Percentiles rank a stretch among this genome's conserved stretches.
These are phyloP conservation scores for Aspergillus flavus DNA, from an alignment of 2,329 filamentous ascomycete species.

Conservation along the genomic window DNA sequence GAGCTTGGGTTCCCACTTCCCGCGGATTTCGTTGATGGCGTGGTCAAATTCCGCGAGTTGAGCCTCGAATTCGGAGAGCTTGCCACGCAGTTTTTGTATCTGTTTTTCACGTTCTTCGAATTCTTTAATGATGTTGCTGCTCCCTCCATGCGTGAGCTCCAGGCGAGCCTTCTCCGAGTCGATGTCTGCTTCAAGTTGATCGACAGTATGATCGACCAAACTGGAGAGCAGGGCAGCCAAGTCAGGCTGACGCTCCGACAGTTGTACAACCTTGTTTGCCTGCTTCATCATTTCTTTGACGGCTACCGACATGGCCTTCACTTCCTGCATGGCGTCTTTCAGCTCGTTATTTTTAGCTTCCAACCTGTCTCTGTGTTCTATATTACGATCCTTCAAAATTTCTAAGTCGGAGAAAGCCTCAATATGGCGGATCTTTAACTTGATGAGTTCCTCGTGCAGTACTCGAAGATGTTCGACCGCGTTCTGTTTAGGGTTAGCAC, in stretches of 20 bases:
- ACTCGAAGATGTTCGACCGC: slow-evolving; percentile 64
- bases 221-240: slow-evolving; percentile 43
- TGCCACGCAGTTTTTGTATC: slow-evolving; percentile 67
- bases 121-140: slow-evolving; percentile 73
- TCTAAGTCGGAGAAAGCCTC: slow-evolving; percentile 83
- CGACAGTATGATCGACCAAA: slow-evolving; percentile 57
- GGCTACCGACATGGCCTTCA: slow-evolving; percentile 34
- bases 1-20: slow-evolving; percentile 79
- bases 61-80: slow-evolving; percentile 58
- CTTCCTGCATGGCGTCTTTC: slow-evolving; percentile 35
- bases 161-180: slow-evolving; percentile 73
- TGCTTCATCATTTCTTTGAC: slow-evolving; percentile 22
- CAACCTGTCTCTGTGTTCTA: slow-evolving; percentile 55
- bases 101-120: slow-evolving; percentile 72
- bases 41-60: slow-evolving; percentile 59
- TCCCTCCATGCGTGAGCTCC: slow-evolving; percentile 77
- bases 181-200: slow-evolving; percentile 73
- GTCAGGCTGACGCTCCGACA: slow-evolving; percentile 24
- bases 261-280: slow-evolving; percentile 19
- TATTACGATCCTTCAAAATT: slow-evolving; percentile 67
- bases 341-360: slow-evolving; percentile 46
- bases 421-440: slow-evolving; percentile 70
- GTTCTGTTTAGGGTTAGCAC: slow-evolving; percentile 42
- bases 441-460: slow-evolving; percentile 65
- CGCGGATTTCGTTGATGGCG: slow-evolving; percentile 67